Evolutionary conservation across 2,329 filamentous ascomycete species (phyloP), one percentile per base, ranked within the genome.

Genomic region (Arthrobotrys sphaeroides): DNA sequence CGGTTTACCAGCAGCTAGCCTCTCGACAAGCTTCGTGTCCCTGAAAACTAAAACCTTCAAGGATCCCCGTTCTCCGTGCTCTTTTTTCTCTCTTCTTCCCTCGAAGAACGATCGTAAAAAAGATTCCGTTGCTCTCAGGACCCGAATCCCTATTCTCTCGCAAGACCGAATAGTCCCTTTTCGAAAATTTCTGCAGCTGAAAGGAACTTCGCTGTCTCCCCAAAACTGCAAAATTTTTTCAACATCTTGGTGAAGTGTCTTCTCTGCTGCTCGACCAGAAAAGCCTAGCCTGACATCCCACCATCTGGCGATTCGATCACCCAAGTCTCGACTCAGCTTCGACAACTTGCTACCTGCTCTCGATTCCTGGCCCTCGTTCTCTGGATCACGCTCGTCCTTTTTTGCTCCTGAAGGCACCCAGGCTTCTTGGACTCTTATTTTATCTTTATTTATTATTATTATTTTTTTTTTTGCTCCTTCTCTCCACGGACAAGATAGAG

Each of bases 131-230:
- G 28, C 38, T 53, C 22, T 55, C 28, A 36, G 33, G 31, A 42
- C 24, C 36, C 38, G 51, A 45, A 70, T 62, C 33, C 26, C 43
- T 60, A 13, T 53, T 57, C 53, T 62, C n/a, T 45, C 55, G 28
- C n/a, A 49, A 59, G 43, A 55, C 26, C 24, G 57, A 68, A 42
- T 33, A 57, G 7, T 28, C 26, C 36, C 9, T 16, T 53, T 65
- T 53, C 26, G n/a, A n/a, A n/a, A n/a, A n/a, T 24, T 26, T 45
- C 16, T 36, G 55, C 55, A 69, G 66, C 57, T 55, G 43, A 61
- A 55, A 70, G 66, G 66, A 70, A 70, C 66, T 70, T 70, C 47
- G 45, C 66, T 70, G 66, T 70, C 66, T 70, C 66, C 49, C 51
- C 64, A 68, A 60, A 70, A 33, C 66, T 61, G 66, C 55, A 70